Percentiles rank a stretch among this genome's conserved stretches.
Conservation (phyloP, 306 rosid species). For the Chamaecrista fasciculata region DNA sequence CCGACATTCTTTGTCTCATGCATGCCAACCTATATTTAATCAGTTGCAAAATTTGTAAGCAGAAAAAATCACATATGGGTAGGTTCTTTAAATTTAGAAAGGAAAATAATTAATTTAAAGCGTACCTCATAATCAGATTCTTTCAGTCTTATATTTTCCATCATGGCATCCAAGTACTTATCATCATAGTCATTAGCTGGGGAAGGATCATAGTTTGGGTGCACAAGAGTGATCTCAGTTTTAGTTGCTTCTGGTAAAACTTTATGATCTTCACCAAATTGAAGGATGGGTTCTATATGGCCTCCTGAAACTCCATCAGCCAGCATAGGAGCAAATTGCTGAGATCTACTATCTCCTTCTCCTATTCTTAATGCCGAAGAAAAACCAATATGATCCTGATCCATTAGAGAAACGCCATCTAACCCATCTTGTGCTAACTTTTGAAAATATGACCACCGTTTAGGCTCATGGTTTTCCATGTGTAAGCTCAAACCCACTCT, state of each 20-base stretch:
- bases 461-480: slow-evolving; percentile 83
- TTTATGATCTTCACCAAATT: slow-evolving; percentile 48
- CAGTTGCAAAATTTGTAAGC: slow-evolving; percentile 28
- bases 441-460: slow-evolving; percentile 83
- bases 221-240: slow-evolving; percentile 37
- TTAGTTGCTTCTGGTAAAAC: slow-evolving; percentile 44
- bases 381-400: slow-evolving; percentile 62
- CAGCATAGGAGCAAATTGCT: slow-evolving; percentile 43
- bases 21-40: slow-evolving; percentile 57
- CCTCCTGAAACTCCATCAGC: slow-evolving; percentile 39
- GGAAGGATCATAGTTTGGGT: slow-evolving; percentile 47
- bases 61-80: background rate
- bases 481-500: slow-evolving; percentile 73
- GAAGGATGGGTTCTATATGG: slow-evolving; percentile 42
- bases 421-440: slow-evolving; percentile 79
- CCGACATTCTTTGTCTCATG: slow-evolving; percentile 47
- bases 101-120: slow-evolving; percentile 17
- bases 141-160: slow-evolving; percentile 55
- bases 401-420: slow-evolving; percentile 67
- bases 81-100: slow-evolving; percentile 16
- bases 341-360: slow-evolving; percentile 43
- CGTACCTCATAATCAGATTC: slow-evolving; percentile 72
- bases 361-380: slow-evolving; percentile 43
- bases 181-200: slow-evolving; percentile 55
- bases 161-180: slow-evolving; percentile 48